Evolutionary conservation across 2,329 filamentous ascomycete genomes (phyloP), one percentile per base, ranked within the genome.

Genomic region (Aureobasidium sp.): DNA sequence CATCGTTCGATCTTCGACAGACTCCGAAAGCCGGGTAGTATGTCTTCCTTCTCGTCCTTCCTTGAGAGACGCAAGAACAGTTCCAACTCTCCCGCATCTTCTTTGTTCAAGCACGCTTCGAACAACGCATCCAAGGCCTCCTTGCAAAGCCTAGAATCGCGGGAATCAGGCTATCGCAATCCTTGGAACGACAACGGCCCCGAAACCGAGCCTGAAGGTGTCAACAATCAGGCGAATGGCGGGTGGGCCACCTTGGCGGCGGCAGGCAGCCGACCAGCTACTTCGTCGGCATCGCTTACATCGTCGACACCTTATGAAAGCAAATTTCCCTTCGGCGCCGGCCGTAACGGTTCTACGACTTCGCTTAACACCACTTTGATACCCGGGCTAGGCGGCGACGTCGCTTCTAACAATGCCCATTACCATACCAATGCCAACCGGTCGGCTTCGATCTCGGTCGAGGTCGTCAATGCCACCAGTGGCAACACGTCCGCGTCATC

Each of bases 131-230:
- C 91, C 60, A 96, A 95, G 74, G 93, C 91, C 44, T 96, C 91
- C 29, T 83, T 97, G 61, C 90, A 95, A 62, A 95, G 90, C 58
- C 90, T 96, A 69, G 91, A 97, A 72, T 96, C 90, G 44, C 90
- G 90, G 30, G 87, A 91, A 67, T 95, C 90, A 74, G 89, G 89
- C 61, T 94, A 95, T 70, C 87, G 90, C 70, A 55, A 55, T 48
- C 90, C 90, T 57, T 97, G 91, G 91, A 96, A 96, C 69, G 91
- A 97, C 69, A 95, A 89, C 66, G 91, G 90, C 63, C 90, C 96
- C 66, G 96, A 96, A 68, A 82, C 96, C 61, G 91, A 96, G 64
- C 89, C 95, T 59, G 90, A 96, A 62, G 64, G 72, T 47, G 56
- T 61, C 30, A 44, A 56, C 53, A 42, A 53, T 60, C 68, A 74